Evolutionary conservation across 2,329 filamentous ascomycete genomes (phyloP).

Genomic region (Aureobasidium sp.): DNA sequence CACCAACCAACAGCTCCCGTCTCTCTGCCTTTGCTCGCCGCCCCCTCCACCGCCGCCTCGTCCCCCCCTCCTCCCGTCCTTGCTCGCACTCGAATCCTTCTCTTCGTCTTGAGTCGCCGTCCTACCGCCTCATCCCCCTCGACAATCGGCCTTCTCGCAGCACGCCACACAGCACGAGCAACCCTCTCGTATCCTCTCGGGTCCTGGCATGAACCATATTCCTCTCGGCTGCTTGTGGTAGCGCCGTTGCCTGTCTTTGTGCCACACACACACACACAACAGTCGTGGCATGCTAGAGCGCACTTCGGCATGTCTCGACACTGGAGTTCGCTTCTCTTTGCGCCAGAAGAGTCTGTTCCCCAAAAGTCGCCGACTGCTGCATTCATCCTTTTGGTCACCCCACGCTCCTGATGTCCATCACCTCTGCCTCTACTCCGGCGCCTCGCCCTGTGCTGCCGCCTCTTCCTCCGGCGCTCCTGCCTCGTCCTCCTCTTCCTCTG

Average conservation of each 20-base stretch:
- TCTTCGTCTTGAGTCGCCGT: background rate
- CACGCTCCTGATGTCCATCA: conserved; percentile 40
- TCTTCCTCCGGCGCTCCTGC: background rate
- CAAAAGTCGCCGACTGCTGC: conserved; percentile 41
- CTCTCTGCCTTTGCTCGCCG: background rate
- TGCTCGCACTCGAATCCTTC: background rate
- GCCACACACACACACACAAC: background rate
- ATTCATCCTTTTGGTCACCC: conserved; percentile 49
- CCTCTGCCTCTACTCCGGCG: conserved; percentile 19
- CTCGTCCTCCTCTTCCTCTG: background rate
- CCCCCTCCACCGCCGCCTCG: background rate
- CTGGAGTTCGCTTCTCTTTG: conserved; percentile 45
- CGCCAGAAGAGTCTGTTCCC: conserved; percentile 29
- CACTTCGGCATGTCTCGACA: conserved; percentile 49
- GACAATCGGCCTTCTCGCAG: background rate
- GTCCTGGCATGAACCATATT: conserved; percentile 8
- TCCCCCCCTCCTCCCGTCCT: background rate
- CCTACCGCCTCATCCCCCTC: background rate
- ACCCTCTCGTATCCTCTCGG: background rate
- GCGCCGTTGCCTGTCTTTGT: conserved; percentile 1
- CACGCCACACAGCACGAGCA: background rate
- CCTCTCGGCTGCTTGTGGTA: conserved; percentile 9
- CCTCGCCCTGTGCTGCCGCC: background rate
- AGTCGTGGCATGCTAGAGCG: conserved; percentile 49
- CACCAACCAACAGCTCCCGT: background rate